These are phyloP conservation scores for Penicillium malachiteum DNA, from an alignment of 495 filamentous ascomycete species.

Conservation along the genomic window DNA sequence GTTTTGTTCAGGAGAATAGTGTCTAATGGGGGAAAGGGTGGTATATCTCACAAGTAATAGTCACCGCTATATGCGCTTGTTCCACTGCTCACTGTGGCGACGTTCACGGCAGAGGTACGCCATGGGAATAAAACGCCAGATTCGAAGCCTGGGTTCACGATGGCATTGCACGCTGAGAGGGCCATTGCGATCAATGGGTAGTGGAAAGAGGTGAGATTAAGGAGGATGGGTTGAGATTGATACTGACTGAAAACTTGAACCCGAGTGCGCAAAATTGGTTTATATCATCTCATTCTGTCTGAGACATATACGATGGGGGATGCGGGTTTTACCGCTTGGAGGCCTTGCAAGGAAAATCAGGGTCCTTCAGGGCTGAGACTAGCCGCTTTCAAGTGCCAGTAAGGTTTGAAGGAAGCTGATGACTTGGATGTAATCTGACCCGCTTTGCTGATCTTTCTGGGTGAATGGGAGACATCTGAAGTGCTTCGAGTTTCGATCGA, in stretches of 20 bases:
- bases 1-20: background rate
- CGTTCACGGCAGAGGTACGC: constrained; percentile 20
- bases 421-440: background rate
- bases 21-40: background rate
- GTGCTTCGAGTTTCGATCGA: too few species aligned
- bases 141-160: constrained; percentile 28
- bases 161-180: constrained; percentile 22
- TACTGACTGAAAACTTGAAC: background rate
- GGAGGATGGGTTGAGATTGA: background rate
- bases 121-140: constrained; percentile 24
- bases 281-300: background rate
- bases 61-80: constrained; percentile 20
- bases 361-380: background rate
- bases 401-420: background rate
- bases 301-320: background rate
- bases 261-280: background rate
- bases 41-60: constrained; percentile 22
- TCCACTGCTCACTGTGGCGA: constrained; percentile 21
- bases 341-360: background rate
- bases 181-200: constrained; percentile 13
- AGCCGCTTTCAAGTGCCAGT: background rate
- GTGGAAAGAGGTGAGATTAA: background rate
- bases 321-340: background rate
- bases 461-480: too few species aligned
- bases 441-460: background rate